Evolutionary conservation across 305 asterid genomes (phyloP).

Genomic region (Striga hermonthica): DNA sequence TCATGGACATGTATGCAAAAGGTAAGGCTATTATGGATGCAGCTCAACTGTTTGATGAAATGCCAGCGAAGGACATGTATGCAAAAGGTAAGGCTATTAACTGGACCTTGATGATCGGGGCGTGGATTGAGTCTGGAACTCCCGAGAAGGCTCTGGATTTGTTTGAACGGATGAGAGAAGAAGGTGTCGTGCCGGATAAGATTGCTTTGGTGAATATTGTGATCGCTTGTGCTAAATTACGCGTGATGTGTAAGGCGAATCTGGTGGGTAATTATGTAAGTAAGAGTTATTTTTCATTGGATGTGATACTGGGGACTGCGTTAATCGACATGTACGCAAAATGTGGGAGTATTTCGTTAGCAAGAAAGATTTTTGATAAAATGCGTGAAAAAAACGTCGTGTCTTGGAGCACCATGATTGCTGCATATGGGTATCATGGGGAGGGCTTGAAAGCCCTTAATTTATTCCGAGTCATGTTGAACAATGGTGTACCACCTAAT

Average conservation of each 20-base stretch:
- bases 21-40: slow-evolving; percentile 47
- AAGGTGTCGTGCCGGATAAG: slow-evolving; percentile 45
- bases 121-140: slow-evolving; percentile 49
- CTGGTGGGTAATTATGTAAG: slow-evolving; percentile 38
- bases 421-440: slow-evolving; percentile 62
- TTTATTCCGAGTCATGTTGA: slow-evolving; percentile 43
- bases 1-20: slow-evolving; percentile 52
- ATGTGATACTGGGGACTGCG: slow-evolving; percentile 51
- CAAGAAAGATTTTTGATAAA: slow-evolving; percentile 46
- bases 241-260: slow-evolving; percentile 51
- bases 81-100: too few species aligned
- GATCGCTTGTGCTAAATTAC: slow-evolving; percentile 58
- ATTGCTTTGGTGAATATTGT: slow-evolving; percentile 52
- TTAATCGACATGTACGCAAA: slow-evolving; percentile 61
- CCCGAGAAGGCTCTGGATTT: slow-evolving; percentile 42
- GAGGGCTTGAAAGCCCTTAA: slow-evolving; percentile 53
- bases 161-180: slow-evolving; percentile 50
- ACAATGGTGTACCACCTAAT: slow-evolving; percentile 41
- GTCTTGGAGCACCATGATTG: slow-evolving; percentile 63
- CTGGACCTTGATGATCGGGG: slow-evolving; percentile 70
- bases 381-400: slow-evolving; percentile 44
- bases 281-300: slow-evolving; percentile 29
- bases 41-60: slow-evolving; percentile 44
- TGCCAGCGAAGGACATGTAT: slow-evolving; percentile 51
- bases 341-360: slow-evolving; percentile 51